Percentiles rank a stretch among this genome's conserved stretches.
phyloP scores from a whole-genome alignment of 2,329 filamentous ascomycete genomes.

The Pseudogymnoascus sp. region DNA sequence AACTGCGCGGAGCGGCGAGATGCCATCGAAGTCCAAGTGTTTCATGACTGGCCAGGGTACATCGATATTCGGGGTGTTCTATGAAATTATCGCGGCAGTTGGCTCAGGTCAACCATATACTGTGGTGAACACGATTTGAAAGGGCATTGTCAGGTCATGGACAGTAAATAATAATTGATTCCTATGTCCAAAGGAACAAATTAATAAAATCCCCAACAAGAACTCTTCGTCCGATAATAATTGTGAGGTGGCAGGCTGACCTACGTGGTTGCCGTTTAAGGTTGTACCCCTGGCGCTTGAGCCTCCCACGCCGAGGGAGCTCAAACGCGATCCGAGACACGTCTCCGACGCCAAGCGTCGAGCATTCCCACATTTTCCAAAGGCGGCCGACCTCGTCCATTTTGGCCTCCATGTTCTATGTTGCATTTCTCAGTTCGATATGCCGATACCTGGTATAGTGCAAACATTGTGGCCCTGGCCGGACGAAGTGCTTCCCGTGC shows the following conservation, averaged over 20 bases:
- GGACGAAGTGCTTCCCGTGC: slow-evolving; percentile 16
- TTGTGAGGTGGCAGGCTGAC: background rate
- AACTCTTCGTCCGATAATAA: slow-evolving; percentile 2
- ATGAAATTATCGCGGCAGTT: background rate
- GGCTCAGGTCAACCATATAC: background rate
- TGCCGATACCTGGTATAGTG: slow-evolving; percentile 7
- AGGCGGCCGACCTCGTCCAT: background rate
- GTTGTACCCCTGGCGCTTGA: slow-evolving; percentile 8
- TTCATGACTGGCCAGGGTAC: background rate
- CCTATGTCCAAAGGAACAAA: background rate
- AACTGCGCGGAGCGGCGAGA: background rate
- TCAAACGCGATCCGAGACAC: slow-evolving; percentile 44
- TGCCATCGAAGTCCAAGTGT: background rate
- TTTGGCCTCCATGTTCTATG: slow-evolving; percentile 2
- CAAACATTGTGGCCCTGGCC: background rate
- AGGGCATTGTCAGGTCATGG: background rate
- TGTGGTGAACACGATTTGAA: background rate
- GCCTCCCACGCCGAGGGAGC: slow-evolving; percentile 14
- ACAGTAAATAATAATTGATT: background rate
- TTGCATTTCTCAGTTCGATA: background rate
- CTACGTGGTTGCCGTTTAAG: background rate
- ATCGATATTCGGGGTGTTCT: background rate
- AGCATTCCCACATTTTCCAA: slow-evolving; percentile 2
- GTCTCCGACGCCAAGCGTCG: slow-evolving; percentile 35
- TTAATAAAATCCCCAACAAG: background rate